Evolutionary conservation across 2,329 filamentous ascomycete genomes (phyloP).

Genomic region (Colletotrichum gigasporum): DNA sequence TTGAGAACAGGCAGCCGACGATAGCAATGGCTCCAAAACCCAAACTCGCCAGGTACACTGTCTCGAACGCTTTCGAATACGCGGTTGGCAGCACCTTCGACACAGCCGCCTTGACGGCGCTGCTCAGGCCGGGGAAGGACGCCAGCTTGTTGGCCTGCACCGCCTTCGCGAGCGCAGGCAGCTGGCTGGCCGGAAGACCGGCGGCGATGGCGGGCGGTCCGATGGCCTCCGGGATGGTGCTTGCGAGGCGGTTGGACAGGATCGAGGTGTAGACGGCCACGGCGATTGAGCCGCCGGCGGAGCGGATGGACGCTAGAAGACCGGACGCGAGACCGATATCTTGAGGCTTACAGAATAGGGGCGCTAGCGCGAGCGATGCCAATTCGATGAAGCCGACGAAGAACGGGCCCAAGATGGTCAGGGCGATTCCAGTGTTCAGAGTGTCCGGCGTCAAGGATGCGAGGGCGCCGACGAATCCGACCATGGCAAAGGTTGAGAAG

Average conservation of each 20-base stretch:
- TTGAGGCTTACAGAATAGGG: conserved; percentile 47
- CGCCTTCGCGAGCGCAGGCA: conserved; percentile 44
- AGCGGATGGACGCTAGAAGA: conserved; percentile 49
- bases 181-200: conserved; percentile 43
- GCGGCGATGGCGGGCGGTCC: conserved; percentile 45
- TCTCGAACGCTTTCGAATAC: conserved; percentile 49
- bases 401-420: conserved; percentile 48
- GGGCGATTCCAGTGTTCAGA: conserved; percentile 42
- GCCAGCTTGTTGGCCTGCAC: conserved; percentile 43
- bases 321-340: conserved; percentile 53
- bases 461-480: conserved; percentile 44
- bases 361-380: conserved; percentile 44
- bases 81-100: conserved; percentile 43
- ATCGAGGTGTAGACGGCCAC: conserved; percentile 51
- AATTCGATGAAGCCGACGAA: conserved; percentile 48
- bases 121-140: conserved; percentile 44
- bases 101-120: conserved; percentile 42
- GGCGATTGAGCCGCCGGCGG: conserved; percentile 47
- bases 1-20: conserved; percentile 44
- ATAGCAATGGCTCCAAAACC: conserved; percentile 49
- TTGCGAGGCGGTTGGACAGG: conserved; percentile 46
- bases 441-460: conserved; percentile 44
- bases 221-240: conserved; percentile 44
- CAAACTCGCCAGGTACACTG: conserved; percentile 50
- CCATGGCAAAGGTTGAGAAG: conserved; percentile 47